These are phyloP conservation scores for Ascochyta pisi DNA, from an alignment of 2,329 filamentous ascomycete species.

Conservation along the genomic window DNA sequence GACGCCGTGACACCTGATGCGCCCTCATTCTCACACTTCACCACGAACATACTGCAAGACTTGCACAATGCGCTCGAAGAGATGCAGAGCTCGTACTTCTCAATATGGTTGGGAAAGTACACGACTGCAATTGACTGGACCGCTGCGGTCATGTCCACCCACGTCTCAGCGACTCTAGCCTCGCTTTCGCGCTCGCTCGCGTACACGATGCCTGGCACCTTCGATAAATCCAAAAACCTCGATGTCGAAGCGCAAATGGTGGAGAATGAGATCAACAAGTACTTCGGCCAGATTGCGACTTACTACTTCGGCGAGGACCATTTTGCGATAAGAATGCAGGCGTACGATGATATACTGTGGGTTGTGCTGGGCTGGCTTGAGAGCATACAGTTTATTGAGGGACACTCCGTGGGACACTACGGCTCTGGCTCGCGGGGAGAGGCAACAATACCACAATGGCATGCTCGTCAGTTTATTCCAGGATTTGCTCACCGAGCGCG, in stretches of 20 bases:
- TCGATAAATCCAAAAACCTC: slow-evolving; percentile 35
- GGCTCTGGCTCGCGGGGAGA: slow-evolving; percentile 22
- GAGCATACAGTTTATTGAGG: slow-evolving; percentile 74
- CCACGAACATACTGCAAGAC: slow-evolving; percentile 38
- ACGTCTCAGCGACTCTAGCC: slow-evolving; percentile 74
- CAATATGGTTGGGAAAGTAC: slow-evolving; percentile 80
- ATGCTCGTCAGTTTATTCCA: slow-evolving; percentile 76
- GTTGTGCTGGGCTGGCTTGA: slow-evolving; percentile 92
- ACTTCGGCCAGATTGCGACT: slow-evolving; percentile 76
- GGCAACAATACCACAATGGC: slow-evolving; percentile 60
- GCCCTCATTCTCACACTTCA: slow-evolving; percentile 2
- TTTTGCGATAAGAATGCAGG: slow-evolving; percentile 75
- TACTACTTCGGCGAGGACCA: slow-evolving; percentile 90
- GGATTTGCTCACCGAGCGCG: slow-evolving; percentile 83
- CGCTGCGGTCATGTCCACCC: slow-evolving; percentile 80
- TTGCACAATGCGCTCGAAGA: slow-evolving; percentile 68
- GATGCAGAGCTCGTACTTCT: slow-evolving; percentile 81
- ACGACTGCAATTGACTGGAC: slow-evolving; percentile 93
- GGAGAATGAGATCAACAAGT: slow-evolving; percentile 81
- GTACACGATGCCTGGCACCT: slow-evolving; percentile 49
- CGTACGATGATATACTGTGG: slow-evolving; percentile 95
- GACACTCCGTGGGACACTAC: slow-evolving; percentile 72
- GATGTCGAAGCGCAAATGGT: slow-evolving; percentile 56
- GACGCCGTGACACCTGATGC: neutral
- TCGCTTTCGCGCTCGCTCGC: slow-evolving; percentile 71